phyloP scores from a whole-genome alignment of 2,329 filamentous ascomycete genomes.

The Chaetomium globosum region DNA sequence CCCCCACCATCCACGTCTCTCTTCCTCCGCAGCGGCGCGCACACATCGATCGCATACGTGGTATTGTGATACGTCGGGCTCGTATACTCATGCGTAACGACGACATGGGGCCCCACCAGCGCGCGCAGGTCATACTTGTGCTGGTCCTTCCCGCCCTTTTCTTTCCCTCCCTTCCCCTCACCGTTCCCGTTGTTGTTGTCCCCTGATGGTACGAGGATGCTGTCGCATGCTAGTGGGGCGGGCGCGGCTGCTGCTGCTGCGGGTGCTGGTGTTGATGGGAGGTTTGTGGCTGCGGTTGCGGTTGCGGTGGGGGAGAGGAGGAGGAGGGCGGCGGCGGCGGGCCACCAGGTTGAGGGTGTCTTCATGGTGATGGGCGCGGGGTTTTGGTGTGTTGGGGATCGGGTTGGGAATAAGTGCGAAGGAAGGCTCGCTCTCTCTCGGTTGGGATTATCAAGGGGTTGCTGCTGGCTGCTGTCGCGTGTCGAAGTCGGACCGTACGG shows the following conservation, averaged over 20 bases:
- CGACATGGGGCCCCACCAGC: constrained; percentile 68
- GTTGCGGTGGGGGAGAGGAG: constrained; percentile 11
- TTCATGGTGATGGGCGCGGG: constrained; percentile 14
- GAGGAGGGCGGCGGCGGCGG: neutral
- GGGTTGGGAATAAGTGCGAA: neutral
- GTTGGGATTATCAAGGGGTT: neutral
- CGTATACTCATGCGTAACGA: constrained; percentile 61
- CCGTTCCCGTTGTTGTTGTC: constrained; percentile 41
- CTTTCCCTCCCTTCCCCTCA: constrained; percentile 35
- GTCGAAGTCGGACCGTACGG: neutral
- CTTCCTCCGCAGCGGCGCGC: constrained; percentile 64
- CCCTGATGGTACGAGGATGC: constrained; percentile 51
- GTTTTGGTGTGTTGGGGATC: neutral
- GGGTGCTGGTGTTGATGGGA: neutral
- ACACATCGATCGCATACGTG: constrained; percentile 81
- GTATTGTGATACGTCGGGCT: constrained; percentile 66
- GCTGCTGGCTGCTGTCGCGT: neutral
- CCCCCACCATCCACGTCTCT: constrained; percentile 59
- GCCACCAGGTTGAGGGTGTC: constrained; percentile 14
- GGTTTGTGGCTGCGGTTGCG: neutral
- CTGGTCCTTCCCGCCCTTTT: neutral
- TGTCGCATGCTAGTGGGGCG: constrained; percentile 61
- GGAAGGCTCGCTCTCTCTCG: neutral
- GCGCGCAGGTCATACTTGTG: constrained; percentile 65
- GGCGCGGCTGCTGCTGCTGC: neutral